Percentiles rank a stretch among this genome's conserved stretches.
phyloP scores from a whole-genome alignment of 1,139 yeast species.

The Geotrichum restrictum region DNA sequence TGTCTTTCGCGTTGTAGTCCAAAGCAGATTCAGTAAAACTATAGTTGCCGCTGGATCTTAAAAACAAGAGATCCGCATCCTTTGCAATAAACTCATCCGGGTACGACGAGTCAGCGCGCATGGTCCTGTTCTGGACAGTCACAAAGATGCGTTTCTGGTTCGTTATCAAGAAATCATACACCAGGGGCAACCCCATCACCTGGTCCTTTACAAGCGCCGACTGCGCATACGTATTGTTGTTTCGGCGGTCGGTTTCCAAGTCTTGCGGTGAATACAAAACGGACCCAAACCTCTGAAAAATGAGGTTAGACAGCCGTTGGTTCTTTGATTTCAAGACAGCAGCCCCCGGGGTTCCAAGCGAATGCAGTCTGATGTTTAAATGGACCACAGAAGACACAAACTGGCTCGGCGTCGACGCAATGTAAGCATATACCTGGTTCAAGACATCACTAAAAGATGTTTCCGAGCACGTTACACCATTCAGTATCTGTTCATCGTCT shows the following conservation, averaged over 20 bases:
- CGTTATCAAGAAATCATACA: slow-evolving; percentile 44
- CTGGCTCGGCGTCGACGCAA: slow-evolving; percentile 15
- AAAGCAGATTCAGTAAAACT: slow-evolving; percentile 7
- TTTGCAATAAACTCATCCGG: background rate
- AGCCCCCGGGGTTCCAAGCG: slow-evolving; percentile 10
- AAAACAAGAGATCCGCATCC: slow-evolving; percentile 13
- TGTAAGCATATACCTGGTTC: slow-evolving; percentile 7
- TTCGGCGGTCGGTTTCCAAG: slow-evolving; percentile 30
- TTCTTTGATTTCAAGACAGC: background rate
- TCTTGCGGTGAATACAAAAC: slow-evolving; percentile 40
- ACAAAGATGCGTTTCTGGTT: slow-evolving; percentile 44
- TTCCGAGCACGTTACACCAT: slow-evolving; percentile 4
- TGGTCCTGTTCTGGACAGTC: slow-evolving; percentile 23
- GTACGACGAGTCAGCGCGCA: slow-evolving; percentile 23
- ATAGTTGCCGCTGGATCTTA: background rate
- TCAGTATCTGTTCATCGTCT: background rate
- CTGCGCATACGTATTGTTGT: slow-evolving; percentile 27
- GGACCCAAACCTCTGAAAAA: slow-evolving; percentile 19
- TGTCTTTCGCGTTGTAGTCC: too few species aligned
- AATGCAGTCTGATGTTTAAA: slow-evolving; percentile 13
- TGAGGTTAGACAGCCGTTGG: background rate
- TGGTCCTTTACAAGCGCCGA: slow-evolving; percentile 23
- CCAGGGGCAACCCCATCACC: slow-evolving; percentile 43
- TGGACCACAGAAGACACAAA: slow-evolving; percentile 37
- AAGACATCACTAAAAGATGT: slow-evolving; percentile 21